phyloP scores from a whole-genome alignment of 148 eudicot species.

The Selenicereus undatus region DNA sequence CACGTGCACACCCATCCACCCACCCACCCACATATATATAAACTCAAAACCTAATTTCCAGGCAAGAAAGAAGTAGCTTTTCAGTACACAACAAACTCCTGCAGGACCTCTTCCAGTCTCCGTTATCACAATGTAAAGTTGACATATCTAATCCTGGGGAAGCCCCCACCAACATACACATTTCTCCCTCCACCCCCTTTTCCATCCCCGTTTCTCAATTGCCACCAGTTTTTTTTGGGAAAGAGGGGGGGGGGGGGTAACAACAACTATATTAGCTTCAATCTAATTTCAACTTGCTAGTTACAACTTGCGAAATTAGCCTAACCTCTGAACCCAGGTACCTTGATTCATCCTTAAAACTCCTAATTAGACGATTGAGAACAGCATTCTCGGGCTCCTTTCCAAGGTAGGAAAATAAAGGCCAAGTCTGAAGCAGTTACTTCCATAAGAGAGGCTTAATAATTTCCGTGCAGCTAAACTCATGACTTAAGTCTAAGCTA shows the following conservation, averaged over 20 bases:
- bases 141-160: too few relatives aligned
- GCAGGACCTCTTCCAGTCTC: background rate
- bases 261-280: background rate
- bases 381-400: background rate
- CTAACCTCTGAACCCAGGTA: too few relatives aligned
- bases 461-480: background rate
- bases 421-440: background rate
- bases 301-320: background rate
- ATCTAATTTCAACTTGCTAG: background rate
- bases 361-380: background rate
- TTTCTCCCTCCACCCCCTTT: too few relatives aligned
- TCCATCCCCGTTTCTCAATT: too few relatives aligned
- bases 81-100: background rate
- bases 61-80: background rate
- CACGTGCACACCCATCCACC: too few relatives aligned
- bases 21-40: too few relatives aligned
- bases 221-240: too few relatives aligned
- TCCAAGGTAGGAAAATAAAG: too few relatives aligned
- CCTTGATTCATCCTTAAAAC: too few relatives aligned
- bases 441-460: background rate
- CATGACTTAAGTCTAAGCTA: background rate
- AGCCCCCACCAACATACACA: too few relatives aligned
- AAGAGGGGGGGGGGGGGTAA: background rate
- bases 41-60: background rate
- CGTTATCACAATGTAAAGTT: background rate